Evolutionary conservation across 2,329 filamentous ascomycete species (phyloP).

Genomic region (Dactylellina sp.): DNA sequence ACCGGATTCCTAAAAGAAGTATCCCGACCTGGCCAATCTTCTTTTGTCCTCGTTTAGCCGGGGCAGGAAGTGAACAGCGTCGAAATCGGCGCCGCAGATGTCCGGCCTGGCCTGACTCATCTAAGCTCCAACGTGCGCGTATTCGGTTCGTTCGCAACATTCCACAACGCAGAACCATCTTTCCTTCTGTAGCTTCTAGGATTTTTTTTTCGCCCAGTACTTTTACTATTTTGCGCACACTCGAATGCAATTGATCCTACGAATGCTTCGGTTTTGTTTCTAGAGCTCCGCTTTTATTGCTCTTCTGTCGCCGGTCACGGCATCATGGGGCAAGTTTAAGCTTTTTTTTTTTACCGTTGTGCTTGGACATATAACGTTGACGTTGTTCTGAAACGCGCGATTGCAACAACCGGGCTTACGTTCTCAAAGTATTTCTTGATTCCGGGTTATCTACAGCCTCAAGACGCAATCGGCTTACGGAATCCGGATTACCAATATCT

Average conservation of each 20-base stretch:
- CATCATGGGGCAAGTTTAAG: too few relatives aligned
- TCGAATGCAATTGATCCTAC: too few relatives aligned
- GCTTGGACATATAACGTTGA: too few relatives aligned
- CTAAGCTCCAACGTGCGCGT: not conserved
- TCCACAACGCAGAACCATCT: slow-evolving; percentile 29
- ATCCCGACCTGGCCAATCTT: not conserved
- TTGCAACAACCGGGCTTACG: not conserved
- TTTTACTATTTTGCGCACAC: not conserved
- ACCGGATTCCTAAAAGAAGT: not conserved
- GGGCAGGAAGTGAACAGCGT: not conserved
- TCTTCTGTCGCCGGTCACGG: too few relatives aligned
- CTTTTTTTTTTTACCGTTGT: too few relatives aligned
- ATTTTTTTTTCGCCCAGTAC: too few relatives aligned
- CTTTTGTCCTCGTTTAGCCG: slow-evolving; percentile 14
- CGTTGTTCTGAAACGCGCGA: too few relatives aligned
- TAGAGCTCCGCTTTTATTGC: too few relatives aligned
- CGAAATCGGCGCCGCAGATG: slow-evolving; percentile 51
- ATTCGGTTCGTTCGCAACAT: slow-evolving; percentile 29
- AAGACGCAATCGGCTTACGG: not conserved
- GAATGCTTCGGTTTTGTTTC: too few relatives aligned
- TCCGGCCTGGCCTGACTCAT: slow-evolving; percentile 46
- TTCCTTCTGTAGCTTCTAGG: not conserved
- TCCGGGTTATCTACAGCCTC: not conserved
- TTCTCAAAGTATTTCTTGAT: not conserved
- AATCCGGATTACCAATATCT: slow-evolving; percentile 5